Conservation (phyloP, 371 early-diverging fungal genomes). For the Phascolomyces articulosus region DNA sequence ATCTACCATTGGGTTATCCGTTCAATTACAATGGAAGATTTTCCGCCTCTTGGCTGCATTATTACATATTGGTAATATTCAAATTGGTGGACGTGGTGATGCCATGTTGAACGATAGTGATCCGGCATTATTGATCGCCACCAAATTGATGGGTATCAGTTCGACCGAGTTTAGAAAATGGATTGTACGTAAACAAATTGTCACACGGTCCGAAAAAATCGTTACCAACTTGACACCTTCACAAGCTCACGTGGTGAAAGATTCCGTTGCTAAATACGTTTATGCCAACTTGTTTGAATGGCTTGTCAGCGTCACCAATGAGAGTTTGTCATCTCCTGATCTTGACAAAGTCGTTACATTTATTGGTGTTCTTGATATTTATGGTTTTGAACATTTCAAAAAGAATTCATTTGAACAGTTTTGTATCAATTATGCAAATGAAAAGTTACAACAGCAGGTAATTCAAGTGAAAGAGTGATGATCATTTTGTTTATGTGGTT, state of each 20-base stretch:
- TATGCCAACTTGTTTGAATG: slow-evolving; percentile 94
- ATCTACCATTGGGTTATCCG: slow-evolving; percentile 85
- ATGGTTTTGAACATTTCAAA: slow-evolving; percentile 96
- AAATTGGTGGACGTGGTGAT: slow-evolving; percentile 74
- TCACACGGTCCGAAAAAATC: slow-evolving; percentile 87
- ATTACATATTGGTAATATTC: slow-evolving; percentile 91
- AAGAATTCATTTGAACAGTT: slow-evolving; percentile 99
- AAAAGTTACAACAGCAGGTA: slow-evolving; percentile 93
- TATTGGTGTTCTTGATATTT: slow-evolving; percentile 97
- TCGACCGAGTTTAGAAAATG: slow-evolving; percentile 82
- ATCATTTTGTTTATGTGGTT: too few species aligned
- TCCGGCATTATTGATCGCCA: slow-evolving; percentile 66
- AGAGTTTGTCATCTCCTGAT: slow-evolving; percentile 69
- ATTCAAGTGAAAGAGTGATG: background rate
- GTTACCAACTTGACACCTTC: slow-evolving; percentile 74
- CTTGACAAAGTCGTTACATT: slow-evolving; percentile 55
- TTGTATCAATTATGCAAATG: slow-evolving; percentile 98
- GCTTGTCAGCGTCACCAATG: slow-evolving; percentile 85
- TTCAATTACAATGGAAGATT: slow-evolving; percentile 87
- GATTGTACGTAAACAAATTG: slow-evolving; percentile 90
- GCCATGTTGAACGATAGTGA: slow-evolving; percentile 80
- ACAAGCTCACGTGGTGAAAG: slow-evolving; percentile 83
- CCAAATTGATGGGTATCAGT: slow-evolving; percentile 77
- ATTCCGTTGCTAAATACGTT: slow-evolving; percentile 93
- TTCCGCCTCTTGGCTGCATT: slow-evolving; percentile 88